Evolutionary conservation across 306 rosid species (phyloP).

Genomic region (Lathyrus sativus): DNA sequence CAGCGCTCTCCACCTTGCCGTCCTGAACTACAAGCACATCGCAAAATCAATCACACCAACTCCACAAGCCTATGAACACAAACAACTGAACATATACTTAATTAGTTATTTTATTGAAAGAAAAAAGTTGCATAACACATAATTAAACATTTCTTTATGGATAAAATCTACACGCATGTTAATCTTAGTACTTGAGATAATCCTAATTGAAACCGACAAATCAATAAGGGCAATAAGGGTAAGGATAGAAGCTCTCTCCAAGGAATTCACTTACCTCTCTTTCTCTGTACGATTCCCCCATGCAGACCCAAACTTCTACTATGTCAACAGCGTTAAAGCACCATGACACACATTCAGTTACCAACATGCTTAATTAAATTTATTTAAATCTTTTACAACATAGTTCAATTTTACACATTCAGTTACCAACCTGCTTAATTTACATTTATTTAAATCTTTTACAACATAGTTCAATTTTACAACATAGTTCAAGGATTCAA

Average conservation of each 20-base stretch:
- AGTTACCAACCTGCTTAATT: slow-evolving; percentile 1
- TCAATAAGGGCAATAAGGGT: background rate
- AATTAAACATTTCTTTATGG: background rate
- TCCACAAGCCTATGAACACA: slow-evolving; percentile 15
- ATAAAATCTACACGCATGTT: background rate
- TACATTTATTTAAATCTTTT: background rate
- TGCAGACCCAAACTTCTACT: background rate
- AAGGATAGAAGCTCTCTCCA: background rate
- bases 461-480: too few relatives aligned
- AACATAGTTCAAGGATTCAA: background rate
- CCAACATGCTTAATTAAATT: slow-evolving; percentile 6
- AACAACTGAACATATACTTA: too few relatives aligned
- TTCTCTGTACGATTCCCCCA: background rate
- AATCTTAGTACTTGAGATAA: background rate
- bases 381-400: background rate
- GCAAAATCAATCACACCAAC: slow-evolving; percentile 36
- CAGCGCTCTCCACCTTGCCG: slow-evolving; percentile 92
- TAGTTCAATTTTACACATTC: slow-evolving; percentile 5
- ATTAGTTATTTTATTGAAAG: background rate
- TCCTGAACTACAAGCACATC: slow-evolving; percentile 69
- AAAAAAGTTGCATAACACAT: background rate
- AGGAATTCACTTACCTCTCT: background rate
- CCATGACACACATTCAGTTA: background rate
- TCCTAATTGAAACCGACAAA: background rate
- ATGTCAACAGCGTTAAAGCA: background rate